These are phyloP conservation scores for Cubamyces lactineus DNA, from an alignment of 768 basidiomycete species.

Conservation along the genomic window DNA sequence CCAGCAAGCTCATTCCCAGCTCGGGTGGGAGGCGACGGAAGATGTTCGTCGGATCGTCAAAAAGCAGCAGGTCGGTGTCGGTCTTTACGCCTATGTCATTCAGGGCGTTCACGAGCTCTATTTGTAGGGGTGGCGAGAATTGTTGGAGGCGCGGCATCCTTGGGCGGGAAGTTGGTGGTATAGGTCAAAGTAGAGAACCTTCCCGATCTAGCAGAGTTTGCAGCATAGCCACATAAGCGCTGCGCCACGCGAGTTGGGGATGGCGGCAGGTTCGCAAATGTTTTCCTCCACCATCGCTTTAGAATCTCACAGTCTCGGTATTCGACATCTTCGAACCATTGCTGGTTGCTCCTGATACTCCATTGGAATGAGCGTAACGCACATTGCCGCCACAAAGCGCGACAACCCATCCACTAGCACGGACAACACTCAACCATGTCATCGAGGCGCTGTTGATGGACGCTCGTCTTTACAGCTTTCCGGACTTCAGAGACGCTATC, in stretches of 20 bases:
- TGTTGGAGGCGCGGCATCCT: constrained; percentile 27
- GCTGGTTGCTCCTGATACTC: too few species aligned
- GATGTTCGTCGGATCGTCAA: constrained; percentile 49
- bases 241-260: background rate
- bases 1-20: constrained; percentile 47
- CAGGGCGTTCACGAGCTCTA: constrained; percentile 48
- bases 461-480: too few species aligned
- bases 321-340: too few species aligned
- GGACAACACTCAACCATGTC: too few species aligned
- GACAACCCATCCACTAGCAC: too few species aligned
- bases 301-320: background rate
- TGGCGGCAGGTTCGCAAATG: too few species aligned
- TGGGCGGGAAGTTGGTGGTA: background rate
- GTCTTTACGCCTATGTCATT: constrained; percentile 55
- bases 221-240: background rate
- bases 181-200: background rate
- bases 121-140: constrained; percentile 38
- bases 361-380: too few species aligned
- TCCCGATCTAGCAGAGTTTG: background rate
- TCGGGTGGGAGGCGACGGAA: constrained; percentile 54
- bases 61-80: constrained; percentile 61
- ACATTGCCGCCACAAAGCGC: too few species aligned
- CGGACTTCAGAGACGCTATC: too few species aligned
- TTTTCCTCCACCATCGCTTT: background rate
- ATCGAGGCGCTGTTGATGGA: too few species aligned